Evolutionary conservation across 805 yeast genomes (phyloP).

Genomic region (Jamesozyma hellenica): DNA sequence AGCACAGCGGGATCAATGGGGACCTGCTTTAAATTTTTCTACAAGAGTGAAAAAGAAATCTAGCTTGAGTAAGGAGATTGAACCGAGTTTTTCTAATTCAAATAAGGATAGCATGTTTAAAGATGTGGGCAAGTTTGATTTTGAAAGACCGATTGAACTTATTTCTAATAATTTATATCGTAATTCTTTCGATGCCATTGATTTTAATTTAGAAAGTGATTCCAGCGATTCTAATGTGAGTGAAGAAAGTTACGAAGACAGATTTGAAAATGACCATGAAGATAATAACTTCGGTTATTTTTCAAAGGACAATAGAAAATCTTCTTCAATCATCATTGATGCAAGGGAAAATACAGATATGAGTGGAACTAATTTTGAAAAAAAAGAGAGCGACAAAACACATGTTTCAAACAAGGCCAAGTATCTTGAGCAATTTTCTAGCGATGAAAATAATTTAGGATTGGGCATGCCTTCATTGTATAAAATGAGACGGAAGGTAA

Average conservation of each 20-base stretch:
- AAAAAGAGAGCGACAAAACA: constrained; percentile 6
- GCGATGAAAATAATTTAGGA: constrained; percentile 17
- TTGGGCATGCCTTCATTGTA: constrained; percentile 23
- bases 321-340: constrained; percentile 7
- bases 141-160: background rate
- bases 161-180: background rate
- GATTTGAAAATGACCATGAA: background rate
- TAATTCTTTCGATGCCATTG: background rate
- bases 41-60: constrained; percentile 17
- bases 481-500: constrained; percentile 21
- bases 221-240: background rate
- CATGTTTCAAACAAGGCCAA: too few relatives aligned
- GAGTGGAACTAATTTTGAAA: background rate
- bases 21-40: constrained; percentile 6
- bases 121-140: too few relatives aligned
- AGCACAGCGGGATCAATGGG: constrained; percentile 5
- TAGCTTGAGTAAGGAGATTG: constrained; percentile 21
- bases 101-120: too few relatives aligned
- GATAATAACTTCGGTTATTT: background rate
- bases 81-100: too few relatives aligned
- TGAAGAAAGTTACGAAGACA: background rate
- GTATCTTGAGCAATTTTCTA: too few relatives aligned
- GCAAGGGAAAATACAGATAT: constrained; percentile 8
- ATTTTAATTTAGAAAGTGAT: background rate
- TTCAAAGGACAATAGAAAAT: constrained; percentile 3